Base-by-base conservation (phyloP, 352 stramenopile species). In the Globisporangium camurandrum region DNA sequence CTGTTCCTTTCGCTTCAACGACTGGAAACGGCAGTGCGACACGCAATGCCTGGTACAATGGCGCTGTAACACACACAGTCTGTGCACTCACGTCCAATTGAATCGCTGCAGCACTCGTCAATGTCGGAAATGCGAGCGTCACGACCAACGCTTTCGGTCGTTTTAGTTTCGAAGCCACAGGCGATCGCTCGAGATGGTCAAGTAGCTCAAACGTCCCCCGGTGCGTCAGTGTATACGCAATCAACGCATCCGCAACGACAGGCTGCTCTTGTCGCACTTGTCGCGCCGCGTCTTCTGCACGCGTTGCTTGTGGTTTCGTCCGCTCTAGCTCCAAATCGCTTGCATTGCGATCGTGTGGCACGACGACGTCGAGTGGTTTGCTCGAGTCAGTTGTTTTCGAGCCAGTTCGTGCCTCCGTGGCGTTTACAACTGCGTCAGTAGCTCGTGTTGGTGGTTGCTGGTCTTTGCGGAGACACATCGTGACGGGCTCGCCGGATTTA, bases 401-500 rank as follows among this genome's bases (percentile, higher is more conserved):
- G 45, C 40, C 11, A 64, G 46, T 47, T 67, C 60, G 23, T 51
- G 34, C 12, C 64, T 34, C 41, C 64, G 27, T 8, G 46, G 49
- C 26, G 31, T 16, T 46, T 36, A n/a, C n/a, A 12, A 34, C 30
- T 19, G 41, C 4, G 24, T 46, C 43, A 19, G n/a, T 3, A 4
- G 34, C 24, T 51, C 17, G n/a, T 20, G 20, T 23, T 31, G 24
- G 11, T 34, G 17, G 14, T 42, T 8, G 9, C n/a, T 71, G 46
- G 2, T n/a, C 39, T 19, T 67, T 79, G 7, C 41, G 58, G 14
- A 86, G 51, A 64, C 77, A 88, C 83, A 91, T 90, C 3, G 77
- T 84, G 19, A 88, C 67, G 0, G 75, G 83, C 17, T 84, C 57
- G 8, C 82, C 71, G 1, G 71, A 92, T 64, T 96, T 96, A 63